These are phyloP conservation scores for Hamigera avellanea DNA, from an alignment of 495 filamentous ascomycete genomes.

Conservation along the genomic window DNA sequence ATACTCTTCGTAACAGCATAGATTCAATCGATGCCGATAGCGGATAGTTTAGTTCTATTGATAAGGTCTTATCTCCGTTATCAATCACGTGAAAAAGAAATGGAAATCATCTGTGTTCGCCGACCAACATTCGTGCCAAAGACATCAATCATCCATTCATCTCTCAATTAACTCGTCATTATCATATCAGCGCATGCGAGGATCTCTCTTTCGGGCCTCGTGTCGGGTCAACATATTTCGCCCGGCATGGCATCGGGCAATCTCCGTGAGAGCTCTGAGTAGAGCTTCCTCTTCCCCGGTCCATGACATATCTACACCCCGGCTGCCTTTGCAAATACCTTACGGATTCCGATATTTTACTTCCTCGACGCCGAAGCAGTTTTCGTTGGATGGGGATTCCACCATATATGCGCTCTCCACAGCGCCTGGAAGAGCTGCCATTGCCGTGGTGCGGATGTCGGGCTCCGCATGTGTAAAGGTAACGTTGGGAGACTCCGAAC, in stretches of 20 bases:
- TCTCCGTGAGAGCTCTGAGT: not conserved
- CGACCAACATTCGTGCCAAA: not conserved
- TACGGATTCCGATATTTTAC: conserved; percentile 15
- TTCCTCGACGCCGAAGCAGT: conserved; percentile 3
- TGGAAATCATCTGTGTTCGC: too few relatives aligned
- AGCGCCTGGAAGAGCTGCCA: conserved; percentile 73
- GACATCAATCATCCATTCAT: not conserved
- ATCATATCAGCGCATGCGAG: conserved; percentile 23
- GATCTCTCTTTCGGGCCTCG: conserved; percentile 9
- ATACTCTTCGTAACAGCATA: too few relatives aligned
- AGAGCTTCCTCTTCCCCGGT: not conserved
- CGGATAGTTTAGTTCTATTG: too few relatives aligned
- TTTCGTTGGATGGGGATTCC: conserved; percentile 23
- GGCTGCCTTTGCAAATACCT: not conserved
- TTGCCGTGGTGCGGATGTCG: conserved; percentile 83
- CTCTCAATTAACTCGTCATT: conserved; percentile 1
- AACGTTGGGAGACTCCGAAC: too few relatives aligned
- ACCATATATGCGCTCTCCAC: conserved; percentile 95
- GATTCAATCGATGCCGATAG: too few relatives aligned
- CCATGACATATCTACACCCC: not conserved
- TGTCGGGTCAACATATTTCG: conserved; percentile 17
- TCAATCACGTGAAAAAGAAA: too few relatives aligned
- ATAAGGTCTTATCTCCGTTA: too few relatives aligned
- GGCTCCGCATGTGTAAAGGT: conserved; percentile 64
- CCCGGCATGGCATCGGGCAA: conserved; percentile 7